A percentile compares a stretch with the other conserved stretches of the same genome.
Evolutionary conservation across 257 asterid species (phyloP).

Genomic region (Echium plantagineum): DNA sequence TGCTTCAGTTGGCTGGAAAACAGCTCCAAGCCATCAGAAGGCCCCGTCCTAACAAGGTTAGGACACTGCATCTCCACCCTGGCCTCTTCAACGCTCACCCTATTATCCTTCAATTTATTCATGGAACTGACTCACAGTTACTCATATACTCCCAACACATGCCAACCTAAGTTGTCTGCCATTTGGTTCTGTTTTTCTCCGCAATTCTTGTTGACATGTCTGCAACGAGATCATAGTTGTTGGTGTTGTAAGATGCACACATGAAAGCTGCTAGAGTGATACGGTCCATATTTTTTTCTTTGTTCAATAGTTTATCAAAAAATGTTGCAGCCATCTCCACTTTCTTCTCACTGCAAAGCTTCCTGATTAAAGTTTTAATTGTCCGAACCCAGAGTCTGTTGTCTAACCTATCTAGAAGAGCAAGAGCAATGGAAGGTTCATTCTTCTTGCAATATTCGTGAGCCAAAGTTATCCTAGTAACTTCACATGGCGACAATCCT

Average conservation of each 20-base stretch:
- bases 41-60: too few relatives aligned
- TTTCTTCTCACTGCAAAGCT: constrained; percentile 72
- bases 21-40: too few relatives aligned
- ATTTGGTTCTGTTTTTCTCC: constrained; percentile 33
- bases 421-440: constrained; percentile 40
- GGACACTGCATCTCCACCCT: too few relatives aligned
- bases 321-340: constrained; percentile 50
- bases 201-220: constrained; percentile 30
- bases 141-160: too few relatives aligned
- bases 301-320: constrained; percentile 45
- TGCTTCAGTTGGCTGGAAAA: too few relatives aligned
- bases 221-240: constrained; percentile 61
- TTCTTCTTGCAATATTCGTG: constrained; percentile 72
- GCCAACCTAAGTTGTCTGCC: constrained; percentile 17
- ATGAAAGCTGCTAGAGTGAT: constrained; percentile 69
- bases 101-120: too few relatives aligned
- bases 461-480: constrained; percentile 69
- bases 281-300: constrained; percentile 38
- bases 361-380: constrained; percentile 54
- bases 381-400: constrained; percentile 61
- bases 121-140: too few relatives aligned
- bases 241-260: constrained; percentile 61
- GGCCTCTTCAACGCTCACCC: too few relatives aligned
- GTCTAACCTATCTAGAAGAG: constrained; percentile 45
- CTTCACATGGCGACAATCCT: constrained; percentile 74